Conservation (phyloP, 2,329 filamentous ascomycete genomes). For the Diplodia mutila region DNA sequence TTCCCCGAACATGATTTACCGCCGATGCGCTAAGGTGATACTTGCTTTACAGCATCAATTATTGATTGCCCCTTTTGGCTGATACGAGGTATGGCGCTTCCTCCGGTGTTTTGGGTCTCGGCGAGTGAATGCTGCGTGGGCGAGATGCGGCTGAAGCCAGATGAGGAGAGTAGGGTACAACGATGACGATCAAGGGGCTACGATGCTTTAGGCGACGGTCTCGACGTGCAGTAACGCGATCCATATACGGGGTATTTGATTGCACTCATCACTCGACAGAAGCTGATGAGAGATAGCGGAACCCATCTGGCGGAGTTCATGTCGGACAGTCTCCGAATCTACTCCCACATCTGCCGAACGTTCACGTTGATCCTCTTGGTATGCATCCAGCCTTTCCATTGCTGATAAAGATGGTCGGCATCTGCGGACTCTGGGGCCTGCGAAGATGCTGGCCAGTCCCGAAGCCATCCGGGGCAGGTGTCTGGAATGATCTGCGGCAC, state of each 20-base stretch:
- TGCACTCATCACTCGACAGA: not conserved
- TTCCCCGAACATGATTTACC: not conserved
- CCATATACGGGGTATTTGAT: not conserved
- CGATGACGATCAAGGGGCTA: not conserved
- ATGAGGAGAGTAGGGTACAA: not conserved
- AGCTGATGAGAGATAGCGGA: not conserved
- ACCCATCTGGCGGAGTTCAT: not conserved
- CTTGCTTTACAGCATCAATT: not conserved
- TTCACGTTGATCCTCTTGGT: conserved; percentile 90
- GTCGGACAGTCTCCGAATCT: not conserved
- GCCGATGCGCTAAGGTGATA: not conserved
- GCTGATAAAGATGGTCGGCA: conserved; percentile 54
- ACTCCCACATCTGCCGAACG: conserved; percentile 81
- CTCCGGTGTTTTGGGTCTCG: not conserved
- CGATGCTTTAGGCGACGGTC: not conserved
- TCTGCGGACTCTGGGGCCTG: not conserved
- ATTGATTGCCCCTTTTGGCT: not conserved
- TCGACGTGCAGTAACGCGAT: not conserved
- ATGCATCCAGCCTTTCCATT: conserved; percentile 86
- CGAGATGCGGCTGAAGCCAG: not conserved
- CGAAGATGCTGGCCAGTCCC: conserved; percentile 68
- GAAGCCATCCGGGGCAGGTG: conserved; percentile 77
- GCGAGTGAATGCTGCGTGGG: not conserved
- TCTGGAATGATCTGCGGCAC: conserved; percentile 82
- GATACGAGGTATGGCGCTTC: not conserved